Conservation (phyloP, 2,329 filamentous ascomycete species). For the Xylariaceae sp. region DNA sequence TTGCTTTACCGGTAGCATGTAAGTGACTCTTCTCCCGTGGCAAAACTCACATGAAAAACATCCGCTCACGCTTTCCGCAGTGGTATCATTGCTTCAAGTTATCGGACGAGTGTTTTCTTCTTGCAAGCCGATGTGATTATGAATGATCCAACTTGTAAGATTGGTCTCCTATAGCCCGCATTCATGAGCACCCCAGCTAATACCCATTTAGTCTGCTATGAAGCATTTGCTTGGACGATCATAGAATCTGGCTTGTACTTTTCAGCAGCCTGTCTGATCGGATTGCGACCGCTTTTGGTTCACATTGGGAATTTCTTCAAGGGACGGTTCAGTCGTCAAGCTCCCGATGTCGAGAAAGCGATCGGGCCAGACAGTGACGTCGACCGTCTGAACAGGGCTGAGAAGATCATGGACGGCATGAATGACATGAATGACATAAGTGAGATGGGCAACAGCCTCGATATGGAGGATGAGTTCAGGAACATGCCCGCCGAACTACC, state of each 20-base stretch:
- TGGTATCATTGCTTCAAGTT: not conserved
- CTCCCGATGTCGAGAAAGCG: no score
- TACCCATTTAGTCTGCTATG: not conserved
- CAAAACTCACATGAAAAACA: not conserved
- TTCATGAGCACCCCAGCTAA: not conserved
- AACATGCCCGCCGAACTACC: no score
- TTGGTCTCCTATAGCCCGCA: not conserved
- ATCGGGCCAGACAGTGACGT: no score
- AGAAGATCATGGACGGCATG: no score
- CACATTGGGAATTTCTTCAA: not conserved
- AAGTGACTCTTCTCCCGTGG: not conserved
- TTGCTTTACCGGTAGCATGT: not conserved
- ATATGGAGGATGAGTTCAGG: no score
- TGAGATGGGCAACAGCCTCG: no score
- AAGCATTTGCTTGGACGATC: not conserved
- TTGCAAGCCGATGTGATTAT: not conserved
- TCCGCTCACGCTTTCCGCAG: not conserved
- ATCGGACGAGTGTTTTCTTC: slow-evolving; percentile 2
- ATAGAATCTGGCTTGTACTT: slow-evolving; percentile 2
- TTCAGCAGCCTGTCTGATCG: slow-evolving; percentile 1
- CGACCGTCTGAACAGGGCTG: no score
- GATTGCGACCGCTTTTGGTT: slow-evolving; percentile 1
- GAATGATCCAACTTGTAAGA: not conserved
- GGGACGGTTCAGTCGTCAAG: not conserved
- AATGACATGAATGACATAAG: no score